Evolutionary conservation across 495 filamentous ascomycete species (phyloP), one percentile per base, ranked within the genome.

Genomic region (Hypoxylon perforatum): DNA sequence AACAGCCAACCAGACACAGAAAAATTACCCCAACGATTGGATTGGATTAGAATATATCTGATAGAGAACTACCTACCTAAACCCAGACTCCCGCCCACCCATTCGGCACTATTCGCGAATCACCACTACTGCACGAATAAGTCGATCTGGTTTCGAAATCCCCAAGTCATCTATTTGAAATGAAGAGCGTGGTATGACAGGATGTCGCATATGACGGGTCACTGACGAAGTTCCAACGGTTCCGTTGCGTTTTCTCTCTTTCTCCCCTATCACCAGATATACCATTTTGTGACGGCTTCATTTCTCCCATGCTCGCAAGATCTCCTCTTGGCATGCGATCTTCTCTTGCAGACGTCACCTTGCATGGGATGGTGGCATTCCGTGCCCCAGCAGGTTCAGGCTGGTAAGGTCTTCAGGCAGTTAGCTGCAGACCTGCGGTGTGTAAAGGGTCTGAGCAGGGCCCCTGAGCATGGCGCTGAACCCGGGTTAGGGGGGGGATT

Each of bases 361-460:
- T 64, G 60, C 65, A 69, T 63, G 44, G 38, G 41, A 69, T 42
- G 39, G 60, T 61, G 39, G 50, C 30, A 69, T 69, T 46, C 48
- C 19, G 22, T 19, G 47, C 22, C 25, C 48, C 36, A 15, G 15
- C 30, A 48, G 47, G 41, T 35, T 33, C n/a, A 9, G 22, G n/a
- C n/a, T 55, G 19, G 39, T 2, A 48, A 19, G n/a, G 35, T 39
- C n/a, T n/a, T n/a, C n/a, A n/a, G 8, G 23, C 25, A 33, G 23
- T 50, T n/a, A n/a, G 18, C 38, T 54, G 25, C 58, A 28, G 4
- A 53, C 38, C 23, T 53, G 23, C 39, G 17, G 21, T 54, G 21
- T 54, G 51, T 19, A 14, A 41, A 49, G 9, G 19, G 25, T 25
- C 42, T 18, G 19, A 18, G 45, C 47, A 48, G 8, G 49, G 51